phyloP scores from a whole-genome alignment of 371 early-diverging fungal genomes.

The Chytridium lagenaria region DNA sequence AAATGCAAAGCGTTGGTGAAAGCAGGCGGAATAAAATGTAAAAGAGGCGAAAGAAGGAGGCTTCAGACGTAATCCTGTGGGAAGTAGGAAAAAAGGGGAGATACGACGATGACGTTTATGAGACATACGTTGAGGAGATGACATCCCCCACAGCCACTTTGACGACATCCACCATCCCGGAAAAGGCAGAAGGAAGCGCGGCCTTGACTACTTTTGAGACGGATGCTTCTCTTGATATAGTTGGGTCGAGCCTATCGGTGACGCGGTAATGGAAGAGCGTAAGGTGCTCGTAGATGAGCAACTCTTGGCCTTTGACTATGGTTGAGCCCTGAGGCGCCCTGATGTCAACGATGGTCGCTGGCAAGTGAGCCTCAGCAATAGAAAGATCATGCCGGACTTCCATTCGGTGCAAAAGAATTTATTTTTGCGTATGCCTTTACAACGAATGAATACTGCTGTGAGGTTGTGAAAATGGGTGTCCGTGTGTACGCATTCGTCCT shows the following conservation, averaged over 20 bases:
- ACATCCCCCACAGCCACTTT: not conserved
- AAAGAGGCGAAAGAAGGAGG: no score
- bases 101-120: no score
- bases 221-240: not conserved
- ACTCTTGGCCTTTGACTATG: not conserved
- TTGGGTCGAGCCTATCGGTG: not conserved
- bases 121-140: not conserved
- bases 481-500: no score
- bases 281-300: constrained; percentile 5
- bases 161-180: not conserved
- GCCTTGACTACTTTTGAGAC: constrained; percentile 11
- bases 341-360: constrained; percentile 4
- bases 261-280: constrained; percentile 7
- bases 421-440: no score
- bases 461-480: no score
- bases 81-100: no score
- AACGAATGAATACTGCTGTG: no score
- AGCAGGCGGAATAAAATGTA: no score
- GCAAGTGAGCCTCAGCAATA: not conserved
- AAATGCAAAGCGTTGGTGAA: no score
- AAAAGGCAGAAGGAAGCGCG: not conserved
- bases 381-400: not conserved
- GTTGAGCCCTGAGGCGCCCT: not conserved
- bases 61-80: no score
- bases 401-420: not conserved